Evolutionary conservation across 2,329 filamentous ascomycete species (phyloP), one percentile per base, ranked within the genome.

Genomic region (Penicillium aurantiogriseum): DNA sequence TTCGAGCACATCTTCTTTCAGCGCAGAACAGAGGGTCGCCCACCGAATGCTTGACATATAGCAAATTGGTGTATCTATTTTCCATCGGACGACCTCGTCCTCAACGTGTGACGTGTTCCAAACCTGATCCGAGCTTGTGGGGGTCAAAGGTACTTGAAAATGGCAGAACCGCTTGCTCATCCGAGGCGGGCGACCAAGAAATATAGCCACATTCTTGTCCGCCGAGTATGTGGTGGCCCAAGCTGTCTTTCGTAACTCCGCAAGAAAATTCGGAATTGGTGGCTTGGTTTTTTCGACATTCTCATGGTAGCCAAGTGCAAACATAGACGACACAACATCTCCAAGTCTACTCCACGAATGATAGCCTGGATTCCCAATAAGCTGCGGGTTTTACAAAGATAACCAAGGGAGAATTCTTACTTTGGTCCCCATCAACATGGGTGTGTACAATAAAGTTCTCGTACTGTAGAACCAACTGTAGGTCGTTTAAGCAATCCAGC

Each of bases 181-280:
- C 4, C 79, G 71, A 5, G 78, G 77, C 1, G 79, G 79, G 1
- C 79, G 73, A 5, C 79, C 79, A 13, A 81, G 71, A 46, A 81
- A 81, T 4, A 80, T 75, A 0, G 77, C 75, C 4, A 80, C 66
- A 23, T 77, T 79, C 59, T 80, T 81, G 59, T 81, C 79, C 0
- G 75, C 75, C 0, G 77, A 76, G 58, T 79, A 81, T 5, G 73
- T 71, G 4, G 74, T 68, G 2, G 74, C 75, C 60, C 79, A 79
- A 0, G 72, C 71, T 0, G 69, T 64, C 50, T 74, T 71, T 5
- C 78, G 69, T 6, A 81, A 56, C 19, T 77, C 69, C 2, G 66
- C 62, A 0, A 80, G 58, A 13, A 78, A 79, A 0, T 46, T 43
- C 2, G 77, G 73, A 5, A 67, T 65, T 2, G 61, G 58, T 0